Base-by-base conservation (phyloP, 768 basidiomycete genomes). In the Mycena epipterygia region DNA sequence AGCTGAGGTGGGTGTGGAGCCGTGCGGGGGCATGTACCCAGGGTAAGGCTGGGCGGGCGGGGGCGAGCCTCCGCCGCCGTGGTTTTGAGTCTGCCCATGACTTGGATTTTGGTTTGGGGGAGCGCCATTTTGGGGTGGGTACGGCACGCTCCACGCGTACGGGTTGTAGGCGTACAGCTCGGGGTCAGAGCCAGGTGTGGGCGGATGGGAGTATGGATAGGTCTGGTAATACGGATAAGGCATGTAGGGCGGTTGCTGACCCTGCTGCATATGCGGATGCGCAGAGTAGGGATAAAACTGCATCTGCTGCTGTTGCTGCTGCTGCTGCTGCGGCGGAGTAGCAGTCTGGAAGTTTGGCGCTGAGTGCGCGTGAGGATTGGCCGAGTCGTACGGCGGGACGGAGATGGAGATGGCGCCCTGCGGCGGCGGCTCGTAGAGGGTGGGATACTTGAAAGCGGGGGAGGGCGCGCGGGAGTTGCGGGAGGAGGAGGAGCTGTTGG, bases 381-480 rank as follows among this genome's bases (percentile, higher is more conserved):
- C 17, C 41, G 44, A 30, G 27, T 68, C 72, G 67, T 67, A 73
- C 3, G 71, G 57, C 2, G 66, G 66, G 23, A 68, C 63, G 29
- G 67, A 68, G 82, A 79, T 63, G 84, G 83, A 71, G 76, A 79
- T 52, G 74, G 64, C 67, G 35, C 63, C 63, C 42, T 62, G 64
- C 23, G 80, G 80, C 32, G 84, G 78, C 48, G 91, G 89, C 70
- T 95, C 94, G 74, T 95, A 94, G 42, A 94, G 80, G 2, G 89
- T 87, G 21, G 93, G 86, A 78, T 90, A 95, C 65, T 87, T 90
- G 81, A 94, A 92, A 32, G 92, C 89, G 3, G 94, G 92, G 12
- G 93, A 94, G 17, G 92, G 84, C 3, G 93, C 91, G 73, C 93
- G 84, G 29, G 93, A 94, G 73, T 88, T 89, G 57, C 91, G 90